Evolutionary conservation across 306 rosid species (phyloP).

Genomic region (Malus orientalis): DNA sequence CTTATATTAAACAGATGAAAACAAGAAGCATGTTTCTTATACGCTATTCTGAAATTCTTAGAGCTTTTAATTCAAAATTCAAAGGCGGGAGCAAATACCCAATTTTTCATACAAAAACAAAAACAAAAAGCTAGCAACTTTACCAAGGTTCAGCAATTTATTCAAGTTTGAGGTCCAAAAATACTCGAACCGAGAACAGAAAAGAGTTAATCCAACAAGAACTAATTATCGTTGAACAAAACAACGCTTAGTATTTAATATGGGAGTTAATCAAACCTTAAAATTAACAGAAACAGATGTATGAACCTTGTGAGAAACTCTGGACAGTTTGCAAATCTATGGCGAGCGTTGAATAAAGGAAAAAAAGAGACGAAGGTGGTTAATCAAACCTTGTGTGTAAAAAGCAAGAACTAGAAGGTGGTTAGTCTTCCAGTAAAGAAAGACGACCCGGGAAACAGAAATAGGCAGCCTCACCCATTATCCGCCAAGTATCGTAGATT

Average conservation of each 20-base stretch:
- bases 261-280: neutral
- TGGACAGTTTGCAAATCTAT: neutral
- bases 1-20: neutral
- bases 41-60: neutral
- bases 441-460: constrained; percentile 15
- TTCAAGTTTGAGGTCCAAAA: neutral
- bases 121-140: neutral
- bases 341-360: neutral
- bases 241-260: neutral
- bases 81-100: neutral
- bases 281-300: neutral
- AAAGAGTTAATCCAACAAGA: neutral
- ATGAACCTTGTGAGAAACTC: constrained; percentile 6
- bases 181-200: neutral
- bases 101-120: neutral
- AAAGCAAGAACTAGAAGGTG: constrained; percentile 8
- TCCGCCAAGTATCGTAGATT: constrained; percentile 10
- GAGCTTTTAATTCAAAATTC: neutral
- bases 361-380: too few relatives aligned
- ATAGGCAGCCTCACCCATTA: neutral
- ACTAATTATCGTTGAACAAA: neutral
- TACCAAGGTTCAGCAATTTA: neutral
- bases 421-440: constrained; percentile 14
- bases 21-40: neutral
- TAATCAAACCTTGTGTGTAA: neutral